Base-by-base conservation (phyloP, 75 land plant species). In the Isoetes taiwanensis region DNA sequence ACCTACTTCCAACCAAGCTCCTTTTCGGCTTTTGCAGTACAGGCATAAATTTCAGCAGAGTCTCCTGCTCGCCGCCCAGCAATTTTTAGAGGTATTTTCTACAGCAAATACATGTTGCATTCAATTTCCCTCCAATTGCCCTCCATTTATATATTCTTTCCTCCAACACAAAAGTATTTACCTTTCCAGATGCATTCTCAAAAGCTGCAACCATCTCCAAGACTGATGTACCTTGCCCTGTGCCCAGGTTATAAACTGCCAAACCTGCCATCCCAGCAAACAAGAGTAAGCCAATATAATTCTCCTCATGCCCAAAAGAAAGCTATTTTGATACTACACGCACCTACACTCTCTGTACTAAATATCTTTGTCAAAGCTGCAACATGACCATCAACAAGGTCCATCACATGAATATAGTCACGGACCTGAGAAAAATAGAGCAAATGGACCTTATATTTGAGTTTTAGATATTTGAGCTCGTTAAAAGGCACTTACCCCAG, bases 101-200 rank as follows among this genome's bases (percentile, higher is more conserved):
- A n/a, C n/a, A n/a, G n/a, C n/a, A n/a, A n/a, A n/a, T n/a, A n/a
- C n/a, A n/a, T n/a, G n/a, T n/a, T n/a, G n/a, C n/a, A n/a, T n/a
- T n/a, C n/a, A n/a, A n/a, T n/a, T n/a, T n/a, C n/a, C n/a, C n/a
- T n/a, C n/a, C n/a, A n/a, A n/a, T n/a, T n/a, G n/a, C n/a, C n/a
- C n/a, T n/a, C n/a, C n/a, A n/a, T n/a, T n/a, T n/a, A n/a, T n/a
- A n/a, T n/a, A n/a, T n/a, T n/a, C n/a, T n/a, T n/a, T n/a, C n/a
- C n/a, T n/a, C n/a, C n/a, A 29, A 59, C 19, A 29, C 35, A 19
- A 3, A 23, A 21, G 59, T 26, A 31, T 28, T 19, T 28, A 89
- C 96, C 91, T 81, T 85, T 54, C 86, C 91, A 52, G 78, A 82
- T 16, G 79, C 96, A 33, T 77, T 89, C 52, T 89, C 91, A 78